Percentiles rank a stretch among this genome's conserved stretches.
phyloP scores from a whole-genome alignment of 306 rosid species.

The Lotus japonicus region DNA sequence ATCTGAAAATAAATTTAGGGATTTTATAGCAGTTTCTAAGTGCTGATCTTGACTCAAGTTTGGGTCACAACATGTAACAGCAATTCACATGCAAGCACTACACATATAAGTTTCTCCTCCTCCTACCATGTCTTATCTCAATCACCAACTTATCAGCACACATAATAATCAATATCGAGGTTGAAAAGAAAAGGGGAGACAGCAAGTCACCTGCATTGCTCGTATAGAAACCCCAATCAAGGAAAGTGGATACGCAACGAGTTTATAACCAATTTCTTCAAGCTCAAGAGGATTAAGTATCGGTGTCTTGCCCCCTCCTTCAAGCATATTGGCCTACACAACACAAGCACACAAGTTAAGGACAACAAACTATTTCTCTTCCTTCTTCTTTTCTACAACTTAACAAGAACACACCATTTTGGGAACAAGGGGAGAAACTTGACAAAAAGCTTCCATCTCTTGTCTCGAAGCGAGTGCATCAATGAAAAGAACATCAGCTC shows the following conservation, averaged over 20 bases:
- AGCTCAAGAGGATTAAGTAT: conserved; percentile 70
- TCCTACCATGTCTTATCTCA: background rate
- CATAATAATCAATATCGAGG: background rate
- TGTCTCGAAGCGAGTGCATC: conserved; percentile 77
- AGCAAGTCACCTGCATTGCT: conserved; percentile 76
- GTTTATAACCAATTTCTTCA: conserved; percentile 70
- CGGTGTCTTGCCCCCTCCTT: conserved; percentile 97
- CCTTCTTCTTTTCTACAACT: background rate
- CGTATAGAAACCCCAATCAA: conserved; percentile 78
- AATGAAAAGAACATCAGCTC: conserved; percentile 83
- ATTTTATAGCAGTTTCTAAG: background rate
- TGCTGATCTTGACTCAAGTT: background rate
- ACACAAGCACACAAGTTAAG: conserved; percentile 18
- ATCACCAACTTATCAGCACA: background rate
- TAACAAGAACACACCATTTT: conserved; percentile 47
- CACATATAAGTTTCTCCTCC: background rate
- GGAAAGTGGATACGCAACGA: conserved; percentile 88
- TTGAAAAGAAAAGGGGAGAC: background rate
- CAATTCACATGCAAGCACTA: background rate
- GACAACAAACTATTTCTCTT: background rate
- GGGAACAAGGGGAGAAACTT: conserved; percentile 63
- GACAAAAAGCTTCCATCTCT: conserved; percentile 78
- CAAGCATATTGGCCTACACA: conserved; percentile 90
- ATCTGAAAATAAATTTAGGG: too few species aligned
- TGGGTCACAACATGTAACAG: background rate